Evolutionary conservation across 345 rosid species (phyloP).

Genomic region (Eucalyptus albens): DNA sequence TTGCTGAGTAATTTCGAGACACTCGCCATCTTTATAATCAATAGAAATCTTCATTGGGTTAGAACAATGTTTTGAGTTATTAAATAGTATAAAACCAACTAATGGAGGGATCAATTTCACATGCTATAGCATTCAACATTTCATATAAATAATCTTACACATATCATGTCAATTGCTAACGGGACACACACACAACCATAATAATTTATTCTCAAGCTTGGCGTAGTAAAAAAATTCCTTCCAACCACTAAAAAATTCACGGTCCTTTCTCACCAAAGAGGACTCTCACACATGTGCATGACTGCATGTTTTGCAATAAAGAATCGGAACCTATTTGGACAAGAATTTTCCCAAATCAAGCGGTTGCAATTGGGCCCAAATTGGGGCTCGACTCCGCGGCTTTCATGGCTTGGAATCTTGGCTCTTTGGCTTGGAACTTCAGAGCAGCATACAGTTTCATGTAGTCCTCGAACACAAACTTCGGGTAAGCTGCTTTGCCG

Average conservation of each 20-base stretch:
- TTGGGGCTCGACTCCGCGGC: conserved; percentile 10
- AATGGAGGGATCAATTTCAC: neutral
- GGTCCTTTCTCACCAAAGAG: neutral
- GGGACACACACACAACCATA: neutral
- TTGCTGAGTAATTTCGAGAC: neutral
- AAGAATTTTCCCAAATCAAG: neutral
- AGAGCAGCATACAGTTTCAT: conserved; percentile 69
- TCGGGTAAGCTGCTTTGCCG: conserved; percentile 38
- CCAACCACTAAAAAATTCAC: neutral
- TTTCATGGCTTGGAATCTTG: conserved; percentile 91
- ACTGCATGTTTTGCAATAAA: neutral
- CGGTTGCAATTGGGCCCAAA: conserved; percentile 22
- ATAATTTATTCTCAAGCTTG: neutral
- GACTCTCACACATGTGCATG: neutral
- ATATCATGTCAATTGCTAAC: neutral
- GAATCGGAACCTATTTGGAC: neutral
- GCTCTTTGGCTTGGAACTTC: conserved; percentile 86
- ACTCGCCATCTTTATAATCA: neutral
- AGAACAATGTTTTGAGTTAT: neutral
- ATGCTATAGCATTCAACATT: no score
- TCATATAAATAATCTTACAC: neutral
- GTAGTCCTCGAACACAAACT: conserved; percentile 81
- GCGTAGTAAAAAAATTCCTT: neutral
- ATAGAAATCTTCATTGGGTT: neutral
- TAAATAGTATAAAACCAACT: neutral